Conservation (phyloP, 345 rosid species). For the Citrus sp. region DNA sequence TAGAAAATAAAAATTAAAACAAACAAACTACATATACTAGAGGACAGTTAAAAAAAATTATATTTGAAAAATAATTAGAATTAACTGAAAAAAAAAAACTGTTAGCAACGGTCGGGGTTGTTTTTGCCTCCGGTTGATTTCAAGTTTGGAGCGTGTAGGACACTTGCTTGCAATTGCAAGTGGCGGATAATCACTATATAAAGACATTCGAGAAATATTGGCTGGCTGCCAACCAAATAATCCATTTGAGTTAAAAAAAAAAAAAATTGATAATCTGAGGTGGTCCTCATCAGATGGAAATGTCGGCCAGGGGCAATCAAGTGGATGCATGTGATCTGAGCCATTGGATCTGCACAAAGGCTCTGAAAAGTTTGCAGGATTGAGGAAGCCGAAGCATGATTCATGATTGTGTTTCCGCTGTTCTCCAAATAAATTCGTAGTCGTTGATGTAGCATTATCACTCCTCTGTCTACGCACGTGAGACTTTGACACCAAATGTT, state of each 20-base stretch:
- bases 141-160: background rate
- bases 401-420: background rate
- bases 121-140: background rate
- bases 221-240: background rate
- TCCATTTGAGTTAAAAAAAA: too few species aligned
- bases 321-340: background rate
- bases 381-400: background rate
- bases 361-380: background rate
- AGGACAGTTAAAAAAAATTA: too few species aligned
- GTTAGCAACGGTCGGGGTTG: background rate
- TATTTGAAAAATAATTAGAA: too few species aligned
- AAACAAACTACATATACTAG: too few species aligned
- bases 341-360: background rate
- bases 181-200: background rate
- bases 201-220: background rate
- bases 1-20: too few species aligned
- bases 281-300: background rate
- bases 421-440: background rate
- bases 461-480: conserved; percentile 9
- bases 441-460: background rate
- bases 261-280: background rate
- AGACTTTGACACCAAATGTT: background rate
- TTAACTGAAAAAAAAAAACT: background rate
- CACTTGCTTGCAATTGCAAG: background rate
- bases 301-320: background rate